Base-by-base conservation (phyloP, 108 stramenopile species). In the Cylindrotheca fusiformis region DNA sequence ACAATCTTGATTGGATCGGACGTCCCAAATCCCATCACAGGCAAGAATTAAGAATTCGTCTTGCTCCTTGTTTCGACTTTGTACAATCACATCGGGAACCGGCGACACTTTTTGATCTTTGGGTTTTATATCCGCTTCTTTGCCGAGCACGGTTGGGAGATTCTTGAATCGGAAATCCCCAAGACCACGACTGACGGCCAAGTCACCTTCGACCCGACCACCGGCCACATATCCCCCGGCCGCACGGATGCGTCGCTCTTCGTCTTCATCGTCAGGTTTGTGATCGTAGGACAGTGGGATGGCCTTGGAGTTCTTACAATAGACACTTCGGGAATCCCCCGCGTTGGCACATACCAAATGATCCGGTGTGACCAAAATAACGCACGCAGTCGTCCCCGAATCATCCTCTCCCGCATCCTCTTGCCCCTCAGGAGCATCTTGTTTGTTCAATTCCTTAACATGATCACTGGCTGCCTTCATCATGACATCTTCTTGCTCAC, bases 1-100 rank as follows among this genome's bases (percentile, higher is more conserved):
- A 31, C 93, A 93, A 45, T 91, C 69, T 62, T 94, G 80, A 23
- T 81, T 83, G n/a, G 78, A 69, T 28, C 90, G 41, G 2, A 96
- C 94, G 67, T 99, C 98, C 98, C 96, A 99, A 32, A 99, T 80
- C 12, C 98, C 98, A 70, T 99, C 98, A 54, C 95, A 90, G 0
- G 93, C 96, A 12, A 99, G 44, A 22, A 90, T 70, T 8, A 90
- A 41, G 69, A 87, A 99, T 71, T 95, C 83, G 69, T 97, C 95
- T 23, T 76, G 62, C 12, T 60, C 56, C 6, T 52, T 53, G 50
- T 94, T 80, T 48, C 95, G 77, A 23, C 72, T 52, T 10, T 83
- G 63, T 3, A 89, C 82, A 3, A 82, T 30, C 63, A 95, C 67
- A 50, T 97, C 98, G 0, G 98, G 96, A 55, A 74, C 65, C 6